Percentiles rank a stretch among this genome's conserved stretches.
phyloP scores from a whole-genome alignment of 805 yeast genomes.

The Ogataea allantospora region DNA sequence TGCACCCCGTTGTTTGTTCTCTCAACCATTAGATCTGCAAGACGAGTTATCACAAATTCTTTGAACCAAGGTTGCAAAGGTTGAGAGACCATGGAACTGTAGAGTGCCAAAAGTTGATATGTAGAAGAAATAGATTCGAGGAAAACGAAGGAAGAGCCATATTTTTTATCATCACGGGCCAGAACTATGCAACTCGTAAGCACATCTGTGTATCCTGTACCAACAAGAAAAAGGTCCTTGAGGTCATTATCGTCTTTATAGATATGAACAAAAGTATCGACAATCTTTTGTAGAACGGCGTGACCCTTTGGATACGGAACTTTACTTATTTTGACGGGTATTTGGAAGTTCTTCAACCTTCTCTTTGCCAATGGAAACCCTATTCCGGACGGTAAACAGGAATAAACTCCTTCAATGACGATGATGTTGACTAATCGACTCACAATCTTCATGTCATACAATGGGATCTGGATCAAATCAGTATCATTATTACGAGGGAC shows the following conservation, averaged over 20 bases:
- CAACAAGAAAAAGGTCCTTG: slow-evolving; percentile 52
- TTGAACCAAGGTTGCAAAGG: slow-evolving; percentile 48
- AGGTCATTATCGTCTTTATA: slow-evolving; percentile 48
- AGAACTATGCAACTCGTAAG: slow-evolving; percentile 48
- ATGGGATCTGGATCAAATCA: slow-evolving; percentile 61
- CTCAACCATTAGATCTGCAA: slow-evolving; percentile 54
- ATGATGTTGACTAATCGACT: slow-evolving; percentile 62
- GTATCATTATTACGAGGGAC: slow-evolving; percentile 33
- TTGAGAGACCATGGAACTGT: slow-evolving; percentile 55
- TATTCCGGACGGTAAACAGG: slow-evolving; percentile 52
- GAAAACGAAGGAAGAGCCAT: slow-evolving; percentile 16
- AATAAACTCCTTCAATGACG: slow-evolving; percentile 69
- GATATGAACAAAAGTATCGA: slow-evolving; percentile 34
- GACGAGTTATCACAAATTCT: slow-evolving; percentile 42
- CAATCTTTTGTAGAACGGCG: slow-evolving; percentile 22
- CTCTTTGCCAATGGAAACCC: slow-evolving; percentile 68
- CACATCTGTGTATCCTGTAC: slow-evolving; percentile 66
- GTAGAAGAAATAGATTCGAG: slow-evolving; percentile 56
- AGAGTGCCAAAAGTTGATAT: slow-evolving; percentile 60
- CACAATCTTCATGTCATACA: slow-evolving; percentile 80
- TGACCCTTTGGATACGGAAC: slow-evolving; percentile 19
- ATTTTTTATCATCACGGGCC: slow-evolving; percentile 5
- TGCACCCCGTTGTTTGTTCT: slow-evolving; percentile 61
- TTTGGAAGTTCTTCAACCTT: slow-evolving; percentile 47
- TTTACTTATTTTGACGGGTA: slow-evolving; percentile 23